Evolutionary conservation across 2,329 filamentous ascomycete species (phyloP).

Genomic region (Chrysosporium keratinophilum): DNA sequence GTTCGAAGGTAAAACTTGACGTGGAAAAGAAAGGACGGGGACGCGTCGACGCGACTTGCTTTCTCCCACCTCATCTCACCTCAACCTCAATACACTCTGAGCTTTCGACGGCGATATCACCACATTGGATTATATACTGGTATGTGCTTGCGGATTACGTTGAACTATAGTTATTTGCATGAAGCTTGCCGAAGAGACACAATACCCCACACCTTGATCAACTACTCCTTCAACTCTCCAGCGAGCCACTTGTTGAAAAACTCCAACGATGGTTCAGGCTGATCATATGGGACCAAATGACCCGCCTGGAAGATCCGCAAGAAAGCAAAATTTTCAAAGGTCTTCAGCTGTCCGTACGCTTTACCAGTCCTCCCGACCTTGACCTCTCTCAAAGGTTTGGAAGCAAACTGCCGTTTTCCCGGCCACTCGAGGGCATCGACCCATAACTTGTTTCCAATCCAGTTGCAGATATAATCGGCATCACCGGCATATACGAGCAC

Average conservation of each 20-base stretch:
- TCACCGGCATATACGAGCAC: conserved; percentile 89
- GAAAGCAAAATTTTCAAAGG: conserved; percentile 85
- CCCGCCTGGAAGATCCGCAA: conserved; percentile 79
- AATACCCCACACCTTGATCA: background rate
- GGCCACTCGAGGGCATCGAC: conserved; percentile 45
- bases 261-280: conserved; percentile 78
- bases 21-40: no score
- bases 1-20: no score
- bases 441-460: conserved; percentile 97
- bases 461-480: conserved; percentile 87
- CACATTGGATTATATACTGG: no score
- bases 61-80: no score
- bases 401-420: conserved; percentile 25
- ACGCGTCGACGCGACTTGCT: no score
- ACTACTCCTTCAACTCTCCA: conserved; percentile 56
- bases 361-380: conserved; percentile 44
- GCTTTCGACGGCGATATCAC: no score
- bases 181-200: background rate
- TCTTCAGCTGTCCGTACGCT: conserved; percentile 67
- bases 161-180: background rate
- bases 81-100: no score
- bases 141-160: no score
- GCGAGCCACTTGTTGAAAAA: conserved; percentile 92
- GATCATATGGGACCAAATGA: conserved; percentile 97
- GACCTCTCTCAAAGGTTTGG: conserved; percentile 59